Conservation (phyloP, 106 monocot genomes). For the Posidonia australis region DNA sequence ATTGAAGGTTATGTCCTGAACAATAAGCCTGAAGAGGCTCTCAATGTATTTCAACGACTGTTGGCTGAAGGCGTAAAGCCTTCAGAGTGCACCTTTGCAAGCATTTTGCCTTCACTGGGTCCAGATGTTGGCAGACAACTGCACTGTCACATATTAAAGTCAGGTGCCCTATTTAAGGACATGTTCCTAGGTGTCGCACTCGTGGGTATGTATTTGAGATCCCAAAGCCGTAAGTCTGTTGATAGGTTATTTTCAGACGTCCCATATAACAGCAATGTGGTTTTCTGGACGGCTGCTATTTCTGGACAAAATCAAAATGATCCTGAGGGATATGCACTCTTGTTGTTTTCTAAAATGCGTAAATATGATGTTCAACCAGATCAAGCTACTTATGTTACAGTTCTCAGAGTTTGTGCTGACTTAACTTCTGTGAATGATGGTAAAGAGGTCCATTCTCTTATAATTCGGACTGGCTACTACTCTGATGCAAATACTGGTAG, state of each 20-base stretch:
- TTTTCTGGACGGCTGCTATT: constrained; percentile 58
- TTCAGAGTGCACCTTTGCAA: constrained; percentile 38
- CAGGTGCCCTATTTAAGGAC: constrained; percentile 27
- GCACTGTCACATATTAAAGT: constrained; percentile 39
- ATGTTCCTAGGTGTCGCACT: constrained; percentile 33
- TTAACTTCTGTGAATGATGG: constrained; percentile 40
- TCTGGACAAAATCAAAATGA: constrained; percentile 49
- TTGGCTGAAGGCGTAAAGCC: constrained; percentile 30
- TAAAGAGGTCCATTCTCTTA: constrained; percentile 34
- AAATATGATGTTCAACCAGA: constrained; percentile 22
- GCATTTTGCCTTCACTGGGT: constrained; percentile 34
- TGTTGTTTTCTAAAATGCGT: constrained; percentile 37
- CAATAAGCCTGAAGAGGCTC: constrained; percentile 32
- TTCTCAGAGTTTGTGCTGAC: constrained; percentile 48
- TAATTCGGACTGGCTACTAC: constrained; percentile 29
- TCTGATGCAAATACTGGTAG: constrained; percentile 23
- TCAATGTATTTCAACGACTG: constrained; percentile 35
- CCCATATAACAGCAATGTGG: constrained; percentile 18
- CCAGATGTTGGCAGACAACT: constrained; percentile 33
- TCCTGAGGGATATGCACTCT: constrained; percentile 25
- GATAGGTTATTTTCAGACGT: constrained; percentile 38
- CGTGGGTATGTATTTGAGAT: constrained; percentile 51
- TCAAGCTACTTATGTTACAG: constrained; percentile 46
- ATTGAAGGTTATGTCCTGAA: constrained; percentile 45
- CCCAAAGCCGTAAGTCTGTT: constrained; percentile 28